A percentile compares a stretch with the other conserved stretches of the same genome.
phyloP scores from a whole-genome alignment of 2,329 filamentous ascomycete genomes.

The Penicillium sp. region DNA sequence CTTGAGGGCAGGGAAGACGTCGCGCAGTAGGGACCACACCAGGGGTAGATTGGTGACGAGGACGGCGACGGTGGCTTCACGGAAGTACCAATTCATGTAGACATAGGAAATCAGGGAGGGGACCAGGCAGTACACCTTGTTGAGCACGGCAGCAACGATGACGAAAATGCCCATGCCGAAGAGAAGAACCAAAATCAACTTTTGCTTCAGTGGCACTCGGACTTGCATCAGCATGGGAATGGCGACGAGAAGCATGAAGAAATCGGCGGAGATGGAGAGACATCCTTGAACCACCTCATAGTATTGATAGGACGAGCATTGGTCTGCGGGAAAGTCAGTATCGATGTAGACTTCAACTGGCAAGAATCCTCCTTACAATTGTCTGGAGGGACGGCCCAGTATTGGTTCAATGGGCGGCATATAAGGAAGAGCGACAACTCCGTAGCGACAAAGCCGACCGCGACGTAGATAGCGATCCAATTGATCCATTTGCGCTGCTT shows the following conservation, averaged over 20 bases:
- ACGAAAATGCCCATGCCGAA: conserved; percentile 48
- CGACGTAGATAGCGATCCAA: conserved; percentile 44
- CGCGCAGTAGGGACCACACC: conserved; percentile 52
- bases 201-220: conserved; percentile 42
- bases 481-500: conserved; percentile 37
- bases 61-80: conserved; percentile 45
- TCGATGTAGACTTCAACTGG: conserved; percentile 3
- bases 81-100: conserved; percentile 51
- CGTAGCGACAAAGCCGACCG: conserved; percentile 47
- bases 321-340: conserved; percentile 21
- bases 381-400: conserved; percentile 51
- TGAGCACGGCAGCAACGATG: conserved; percentile 50
- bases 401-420: conserved; percentile 50
- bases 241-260: conserved; percentile 44
- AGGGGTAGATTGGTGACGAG: conserved; percentile 53
- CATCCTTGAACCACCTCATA: conserved; percentile 47
- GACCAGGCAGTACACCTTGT: conserved; percentile 49
- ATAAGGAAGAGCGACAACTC: conserved; percentile 53
- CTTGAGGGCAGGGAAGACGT: conserved; percentile 46
- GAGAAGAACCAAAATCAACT: conserved; percentile 43
- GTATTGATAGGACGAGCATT: conserved; percentile 46
- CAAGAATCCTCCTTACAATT: conserved; percentile 26
- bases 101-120: conserved; percentile 41
- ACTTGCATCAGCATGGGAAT: conserved; percentile 44
- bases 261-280: conserved; percentile 47